Evolutionary conservation across 306 rosid genomes (phyloP).

Genomic region (Acacia acuminata): DNA sequence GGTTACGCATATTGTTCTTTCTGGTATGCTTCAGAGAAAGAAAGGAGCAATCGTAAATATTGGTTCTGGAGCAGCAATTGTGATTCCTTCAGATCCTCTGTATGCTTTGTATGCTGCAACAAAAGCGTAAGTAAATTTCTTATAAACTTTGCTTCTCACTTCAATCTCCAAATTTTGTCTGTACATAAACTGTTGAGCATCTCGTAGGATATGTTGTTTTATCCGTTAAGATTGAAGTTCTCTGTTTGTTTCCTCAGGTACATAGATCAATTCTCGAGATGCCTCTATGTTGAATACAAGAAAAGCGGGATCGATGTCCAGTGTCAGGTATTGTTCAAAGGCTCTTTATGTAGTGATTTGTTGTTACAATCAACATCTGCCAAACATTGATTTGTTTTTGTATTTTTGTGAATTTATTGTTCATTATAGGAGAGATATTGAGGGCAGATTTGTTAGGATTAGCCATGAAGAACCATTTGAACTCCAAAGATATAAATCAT

Average conservation of each 20-base stretch:
- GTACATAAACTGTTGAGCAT: not conserved
- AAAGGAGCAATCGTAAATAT: conserved; percentile 89
- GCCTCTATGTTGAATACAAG: conserved; percentile 93
- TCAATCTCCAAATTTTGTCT: not conserved
- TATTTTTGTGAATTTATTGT: not conserved
- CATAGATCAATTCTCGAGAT: conserved; percentile 90
- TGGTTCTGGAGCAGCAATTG: conserved; percentile 94
- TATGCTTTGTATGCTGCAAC: conserved; percentile 96
- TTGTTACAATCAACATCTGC: not conserved
- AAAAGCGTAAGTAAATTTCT: conserved; percentile 69
- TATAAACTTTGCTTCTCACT: not conserved
- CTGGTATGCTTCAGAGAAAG: conserved; percentile 87
- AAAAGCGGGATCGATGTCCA: conserved; percentile 94
- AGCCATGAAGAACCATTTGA: not conserved
- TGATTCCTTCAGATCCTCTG: conserved; percentile 93
- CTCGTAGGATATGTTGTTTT: not conserved
- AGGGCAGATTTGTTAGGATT: not conserved
- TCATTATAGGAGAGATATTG: not conserved
- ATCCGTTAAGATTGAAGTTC: not conserved
- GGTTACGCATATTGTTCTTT: conserved; percentile 84
- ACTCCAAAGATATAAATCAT: not conserved
- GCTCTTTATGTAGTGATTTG: not conserved
- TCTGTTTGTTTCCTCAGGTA: conserved; percentile 56
- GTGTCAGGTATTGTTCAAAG: conserved; percentile 80
- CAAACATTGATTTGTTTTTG: not conserved